Evolutionary conservation across 345 rosid species (phyloP), one percentile per base, ranked within the genome.

Genomic region (Lepidium africanum): DNA sequence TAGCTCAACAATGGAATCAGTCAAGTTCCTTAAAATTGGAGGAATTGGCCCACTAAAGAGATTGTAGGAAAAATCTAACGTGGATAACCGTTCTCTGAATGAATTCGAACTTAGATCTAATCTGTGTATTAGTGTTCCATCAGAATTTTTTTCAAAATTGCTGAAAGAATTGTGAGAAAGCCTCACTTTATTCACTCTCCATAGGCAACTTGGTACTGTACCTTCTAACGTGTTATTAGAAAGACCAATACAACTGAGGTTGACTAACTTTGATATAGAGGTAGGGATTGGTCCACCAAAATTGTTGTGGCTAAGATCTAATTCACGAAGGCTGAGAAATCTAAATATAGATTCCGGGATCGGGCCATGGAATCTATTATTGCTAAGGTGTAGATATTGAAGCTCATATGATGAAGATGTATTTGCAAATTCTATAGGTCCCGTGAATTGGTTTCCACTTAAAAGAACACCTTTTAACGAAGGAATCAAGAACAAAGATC

Each of bases 161-260:
- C 10, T 38, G 50, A 69, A 49, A 48, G 3, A 27, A 1, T 58
- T 69, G 49, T 36, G 41, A 15, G 66, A 59, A 49, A 69, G 23
- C 15, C 1, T 27, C 21, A n/a, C 1, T 0, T 25, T 6, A 1
- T 8, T 10, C 16, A 46, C 8, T 12, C 51, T 49, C 52, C 42
- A 59, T 0, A 69, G 3, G 15, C 12, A 69, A 59, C 23, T 0
- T 25, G 74, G 67, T 27, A 69, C 42, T 42, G 32, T 7, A 9
- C 71, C 43, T 54, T 53, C 32, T 33, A 66, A 42, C 5, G 13
- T 42, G 23, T 69, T 69, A 51, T 48, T 9, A 10, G 59, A 30
- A 30, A 69, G 2, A 5, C 10, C 35, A 38, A 50, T 6, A 2
- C 1, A 1, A 3, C 2, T 0, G 3, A 69, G 59, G 35, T 10